Percentiles rank a stretch among this genome's conserved stretches.
Evolutionary conservation across 805 yeast genomes (phyloP).

Genomic region (Nakazawaea anatomiae): DNA sequence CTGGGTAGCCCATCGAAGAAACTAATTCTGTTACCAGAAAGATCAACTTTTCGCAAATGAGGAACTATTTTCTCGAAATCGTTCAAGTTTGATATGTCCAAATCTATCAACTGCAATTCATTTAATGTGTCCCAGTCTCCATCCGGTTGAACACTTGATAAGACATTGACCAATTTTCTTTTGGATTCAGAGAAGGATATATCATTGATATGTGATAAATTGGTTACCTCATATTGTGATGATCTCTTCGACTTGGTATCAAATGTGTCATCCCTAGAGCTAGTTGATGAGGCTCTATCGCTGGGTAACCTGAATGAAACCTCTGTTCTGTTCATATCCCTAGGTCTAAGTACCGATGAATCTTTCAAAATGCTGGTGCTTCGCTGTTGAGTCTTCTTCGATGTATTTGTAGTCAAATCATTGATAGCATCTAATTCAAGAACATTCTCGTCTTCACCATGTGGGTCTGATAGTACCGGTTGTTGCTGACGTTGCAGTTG

Average conservation of each 20-base stretch:
- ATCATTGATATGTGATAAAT: conserved; percentile 31
- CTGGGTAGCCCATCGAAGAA: conserved; percentile 42
- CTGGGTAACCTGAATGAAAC: conserved; percentile 37
- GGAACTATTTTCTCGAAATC: conserved; percentile 42
- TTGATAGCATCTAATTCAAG: conserved; percentile 7
- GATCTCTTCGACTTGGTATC: not conserved
- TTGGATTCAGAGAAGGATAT: conserved; percentile 44
- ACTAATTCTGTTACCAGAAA: conserved; percentile 34
- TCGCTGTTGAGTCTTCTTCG: not conserved
- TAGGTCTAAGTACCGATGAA: conserved; percentile 2
- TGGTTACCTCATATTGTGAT: conserved; percentile 22
- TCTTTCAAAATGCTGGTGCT: conserved; percentile 1
- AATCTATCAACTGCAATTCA: conserved; percentile 29
- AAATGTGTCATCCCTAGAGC: conserved; percentile 17
- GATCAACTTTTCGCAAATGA: conserved; percentile 29
- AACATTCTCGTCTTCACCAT: conserved; percentile 5
- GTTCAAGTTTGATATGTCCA: conserved; percentile 32
- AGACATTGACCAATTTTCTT: conserved; percentile 35
- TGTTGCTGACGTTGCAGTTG: not conserved
- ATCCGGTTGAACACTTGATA: conserved; percentile 35
- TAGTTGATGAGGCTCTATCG: conserved; percentile 12
- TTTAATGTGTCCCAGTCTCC: conserved; percentile 37
- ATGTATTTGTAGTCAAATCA: conserved; percentile 5
- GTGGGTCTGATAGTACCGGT: not conserved
- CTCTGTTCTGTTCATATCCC: conserved; percentile 18